Evolutionary conservation across 2,329 filamentous ascomycete species (phyloP), one percentile per base, ranked within the genome.

Genomic region (Juglanconis sp.): DNA sequence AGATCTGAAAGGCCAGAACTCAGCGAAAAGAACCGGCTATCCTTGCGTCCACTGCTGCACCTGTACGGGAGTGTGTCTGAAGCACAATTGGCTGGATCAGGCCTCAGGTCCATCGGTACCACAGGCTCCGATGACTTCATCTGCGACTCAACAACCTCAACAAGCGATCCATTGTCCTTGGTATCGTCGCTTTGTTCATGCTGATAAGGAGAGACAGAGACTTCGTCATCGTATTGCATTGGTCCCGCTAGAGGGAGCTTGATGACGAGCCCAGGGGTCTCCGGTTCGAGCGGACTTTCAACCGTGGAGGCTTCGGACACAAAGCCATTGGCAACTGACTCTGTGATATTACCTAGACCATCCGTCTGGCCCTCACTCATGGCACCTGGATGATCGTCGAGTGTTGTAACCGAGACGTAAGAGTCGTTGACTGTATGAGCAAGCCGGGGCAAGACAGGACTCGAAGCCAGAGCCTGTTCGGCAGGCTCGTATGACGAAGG

Each of bases 1-100:
- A 67, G 57, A 53, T 67, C 65, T 40, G 64, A 61, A 15, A 67
- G 56, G 7, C 65, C 64, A 3, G 65, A 63, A 38, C 65, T 59
- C 11, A 67, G 42, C 10, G 67, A 68, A 47, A 63, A 67, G 34
- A 60, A 58, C 42, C 63, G 65, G 48, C 62, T 65, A 10, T 63
- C 63, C 17, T 57, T 64, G 13, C 38, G 35, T 13, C 55, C 30
- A 57, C 56, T 31, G 50, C 55, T 57, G 47, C 32, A 44, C 35
- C 38, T 17, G n/a, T 46, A 36, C 11, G 58, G 50, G 10, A 53
- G 5, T 13, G 42, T 35, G 8, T 46, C 56, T 5, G 36, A 42
- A 5, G 36, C 30, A 30, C 17, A 34, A 10, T 36, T 40, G 24
- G 47, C 24, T 42, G 34, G 30, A 2, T 52, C 46, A 40, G 47